phyloP scores from a whole-genome alignment of 1,284 basidiomycete species.

The Quambalaria eucalypti region DNA sequence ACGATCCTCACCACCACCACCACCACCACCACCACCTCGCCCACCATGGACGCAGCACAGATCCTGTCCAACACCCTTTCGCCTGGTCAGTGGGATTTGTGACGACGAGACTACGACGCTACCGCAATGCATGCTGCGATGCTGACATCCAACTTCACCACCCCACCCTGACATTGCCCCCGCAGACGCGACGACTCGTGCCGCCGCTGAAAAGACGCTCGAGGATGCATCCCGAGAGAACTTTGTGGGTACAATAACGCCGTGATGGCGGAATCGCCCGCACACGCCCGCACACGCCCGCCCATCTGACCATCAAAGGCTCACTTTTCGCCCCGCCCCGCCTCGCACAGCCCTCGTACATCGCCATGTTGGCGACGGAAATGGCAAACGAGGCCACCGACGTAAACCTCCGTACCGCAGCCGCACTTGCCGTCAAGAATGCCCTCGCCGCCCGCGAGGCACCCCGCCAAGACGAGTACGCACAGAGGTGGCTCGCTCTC shows the following conservation, averaged over 20 bases:
- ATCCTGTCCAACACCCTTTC: slow-evolving; percentile 44
- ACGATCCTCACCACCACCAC: too few species aligned
- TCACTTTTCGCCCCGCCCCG: neutral
- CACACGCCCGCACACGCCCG: too few species aligned
- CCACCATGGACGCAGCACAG: slow-evolving; percentile 42
- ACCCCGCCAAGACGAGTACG: slow-evolving; percentile 51
- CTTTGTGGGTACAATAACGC: slow-evolving; percentile 20
- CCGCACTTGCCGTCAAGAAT: slow-evolving; percentile 95
- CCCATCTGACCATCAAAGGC: neutral
- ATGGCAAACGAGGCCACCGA: slow-evolving; percentile 32
- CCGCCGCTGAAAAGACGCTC: slow-evolving; percentile 43
- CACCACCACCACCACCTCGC: too few species aligned
- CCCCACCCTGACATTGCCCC: neutral
- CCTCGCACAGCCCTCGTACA: slow-evolving; percentile 24
- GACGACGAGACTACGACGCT: neutral
- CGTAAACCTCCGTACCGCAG: slow-evolving; percentile 76
- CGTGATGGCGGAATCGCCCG: neutral
- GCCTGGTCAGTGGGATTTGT: slow-evolving; percentile 30
- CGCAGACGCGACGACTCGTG: slow-evolving; percentile 31
- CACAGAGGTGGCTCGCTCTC: slow-evolving; percentile 63
- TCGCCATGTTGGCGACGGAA: slow-evolving; percentile 38
- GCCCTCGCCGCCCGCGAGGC: slow-evolving; percentile 75
- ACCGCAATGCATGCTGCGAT: slow-evolving; percentile 1
- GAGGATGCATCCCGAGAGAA: slow-evolving; percentile 40
- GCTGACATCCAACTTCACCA: neutral